A percentile compares a stretch with the other conserved stretches of the same genome.
Evolutionary conservation across 257 asterid species (phyloP).

Genomic region (Sherardia arvensis): DNA sequence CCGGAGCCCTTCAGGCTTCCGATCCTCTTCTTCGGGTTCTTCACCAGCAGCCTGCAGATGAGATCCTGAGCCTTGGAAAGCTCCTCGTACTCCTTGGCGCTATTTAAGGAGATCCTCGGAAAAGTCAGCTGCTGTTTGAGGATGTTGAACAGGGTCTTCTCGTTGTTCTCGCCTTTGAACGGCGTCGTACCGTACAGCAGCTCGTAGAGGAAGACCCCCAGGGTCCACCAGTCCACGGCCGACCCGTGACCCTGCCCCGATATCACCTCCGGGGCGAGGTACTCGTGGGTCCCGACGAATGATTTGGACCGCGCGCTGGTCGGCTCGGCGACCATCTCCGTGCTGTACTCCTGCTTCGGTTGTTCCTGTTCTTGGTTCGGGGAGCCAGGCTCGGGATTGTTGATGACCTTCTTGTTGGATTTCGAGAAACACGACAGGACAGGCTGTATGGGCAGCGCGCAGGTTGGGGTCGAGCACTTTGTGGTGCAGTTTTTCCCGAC

Average conservation of each 20-base stretch:
- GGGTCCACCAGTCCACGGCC: conserved; percentile 89
- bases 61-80: conserved; percentile 47
- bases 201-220: conserved; percentile 61
- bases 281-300: conserved; percentile 80
- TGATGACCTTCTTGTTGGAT: conserved; percentile 7
- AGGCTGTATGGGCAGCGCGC: conserved; percentile 33
- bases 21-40: conserved; percentile 52
- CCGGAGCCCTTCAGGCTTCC: conserved; percentile 64
- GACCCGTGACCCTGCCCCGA: conserved; percentile 85
- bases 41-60: conserved; percentile 40
- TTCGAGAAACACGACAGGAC: conserved; percentile 32
- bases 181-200: conserved; percentile 58
- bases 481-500: not conserved
- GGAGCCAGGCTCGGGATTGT: not conserved
- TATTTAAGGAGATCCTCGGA: conserved; percentile 30
- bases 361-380: not conserved
- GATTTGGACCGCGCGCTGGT: conserved; percentile 60
- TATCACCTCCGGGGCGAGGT: conserved; percentile 75
- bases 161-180: conserved; percentile 60
- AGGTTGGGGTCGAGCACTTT: conserved; percentile 18
- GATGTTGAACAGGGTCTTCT: conserved; percentile 57
- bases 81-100: conserved; percentile 27
- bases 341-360: conserved; percentile 7
- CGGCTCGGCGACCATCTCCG: conserved; percentile 63
- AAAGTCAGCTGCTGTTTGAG: conserved; percentile 47